phyloP scores from a whole-genome alignment of 805 yeast species.

The Sugiyamaella qingdaonensis region DNA sequence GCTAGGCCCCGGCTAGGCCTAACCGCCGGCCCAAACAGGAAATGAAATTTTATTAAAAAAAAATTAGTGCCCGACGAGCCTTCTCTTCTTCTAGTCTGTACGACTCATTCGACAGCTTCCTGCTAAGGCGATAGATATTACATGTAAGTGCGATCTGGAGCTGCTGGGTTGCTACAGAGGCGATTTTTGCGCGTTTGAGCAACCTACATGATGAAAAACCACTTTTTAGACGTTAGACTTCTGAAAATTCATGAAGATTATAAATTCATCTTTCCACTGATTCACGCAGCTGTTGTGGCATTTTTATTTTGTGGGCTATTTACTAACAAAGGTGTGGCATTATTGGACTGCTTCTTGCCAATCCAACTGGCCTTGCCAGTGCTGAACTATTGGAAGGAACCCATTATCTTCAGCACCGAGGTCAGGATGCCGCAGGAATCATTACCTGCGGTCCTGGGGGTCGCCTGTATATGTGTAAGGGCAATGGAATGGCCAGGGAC shows the following conservation, averaged over 20 bases:
- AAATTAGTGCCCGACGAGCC: neutral
- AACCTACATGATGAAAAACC: slow-evolving; percentile 18
- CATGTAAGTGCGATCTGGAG: neutral
- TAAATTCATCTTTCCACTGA: slow-evolving; percentile 17
- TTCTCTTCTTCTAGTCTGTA: slow-evolving; percentile 1
- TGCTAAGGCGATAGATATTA: neutral
- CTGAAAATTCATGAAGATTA: slow-evolving; percentile 18
- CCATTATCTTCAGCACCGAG: slow-evolving; percentile 90
- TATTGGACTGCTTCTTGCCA: slow-evolving; percentile 79
- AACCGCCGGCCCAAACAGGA: neutral
- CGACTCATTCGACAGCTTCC: neutral
- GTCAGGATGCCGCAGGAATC: slow-evolving; percentile 99
- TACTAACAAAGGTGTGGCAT: slow-evolving; percentile 80
- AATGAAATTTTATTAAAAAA: slow-evolving; percentile 1
- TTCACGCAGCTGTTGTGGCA: neutral
- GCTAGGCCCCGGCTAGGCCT: neutral
- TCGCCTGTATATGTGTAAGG: slow-evolving; percentile 93
- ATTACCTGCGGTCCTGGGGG: slow-evolving; percentile 94
- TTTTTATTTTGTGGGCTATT: neutral
- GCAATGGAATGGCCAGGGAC: slow-evolving; percentile 98
- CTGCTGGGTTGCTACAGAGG: neutral
- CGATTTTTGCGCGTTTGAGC: neutral
- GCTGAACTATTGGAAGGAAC: slow-evolving; percentile 91
- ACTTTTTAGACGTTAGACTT: slow-evolving; percentile 26
- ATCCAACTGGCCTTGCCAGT: slow-evolving; percentile 68